Conservation (phyloP, 371 early-diverging fungal species). For the Mortierella sp. region DNA sequence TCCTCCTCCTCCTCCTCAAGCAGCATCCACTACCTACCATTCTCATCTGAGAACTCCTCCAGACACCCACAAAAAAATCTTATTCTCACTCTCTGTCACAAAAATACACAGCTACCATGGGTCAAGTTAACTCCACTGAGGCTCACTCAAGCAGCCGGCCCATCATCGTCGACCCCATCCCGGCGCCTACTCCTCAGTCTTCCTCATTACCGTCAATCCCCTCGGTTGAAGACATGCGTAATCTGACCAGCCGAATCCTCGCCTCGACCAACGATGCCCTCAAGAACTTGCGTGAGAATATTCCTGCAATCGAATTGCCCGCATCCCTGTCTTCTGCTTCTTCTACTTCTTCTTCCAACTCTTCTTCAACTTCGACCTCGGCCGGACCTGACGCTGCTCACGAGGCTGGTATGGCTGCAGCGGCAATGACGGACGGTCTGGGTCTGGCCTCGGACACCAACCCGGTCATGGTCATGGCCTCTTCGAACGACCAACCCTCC, state of each 20-base stretch:
- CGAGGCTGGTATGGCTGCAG: conserved; percentile 3
- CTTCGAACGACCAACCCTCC: neutral
- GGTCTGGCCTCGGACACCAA: conserved; percentile 17
- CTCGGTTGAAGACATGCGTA: conserved; percentile 39
- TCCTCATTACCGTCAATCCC: conserved; percentile 18
- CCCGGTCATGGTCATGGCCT: conserved; percentile 4
- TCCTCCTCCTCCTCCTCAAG: neutral
- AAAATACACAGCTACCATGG: conserved; percentile 23
- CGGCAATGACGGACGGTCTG: conserved; percentile 1
- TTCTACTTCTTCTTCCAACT: conserved; percentile 7
- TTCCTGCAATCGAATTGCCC: conserved; percentile 22
- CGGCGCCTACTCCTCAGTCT: neutral
- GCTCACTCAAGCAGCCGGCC: conserved; percentile 5
- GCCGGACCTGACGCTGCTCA: neutral
- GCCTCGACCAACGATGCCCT: conserved; percentile 25
- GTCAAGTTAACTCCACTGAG: conserved; percentile 37
- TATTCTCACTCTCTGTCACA: neutral
- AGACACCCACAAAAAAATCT: neutral
- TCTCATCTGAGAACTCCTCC: neutral
- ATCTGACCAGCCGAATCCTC: conserved; percentile 33
- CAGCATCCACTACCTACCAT: neutral
- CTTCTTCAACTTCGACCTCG: neutral
- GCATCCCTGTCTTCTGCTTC: conserved; percentile 7
- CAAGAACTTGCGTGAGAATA: conserved; percentile 37
- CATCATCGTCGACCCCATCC: neutral